phyloP scores from a whole-genome alignment of 495 filamentous ascomycete genomes.

The Hypoxylon trugodes region DNA sequence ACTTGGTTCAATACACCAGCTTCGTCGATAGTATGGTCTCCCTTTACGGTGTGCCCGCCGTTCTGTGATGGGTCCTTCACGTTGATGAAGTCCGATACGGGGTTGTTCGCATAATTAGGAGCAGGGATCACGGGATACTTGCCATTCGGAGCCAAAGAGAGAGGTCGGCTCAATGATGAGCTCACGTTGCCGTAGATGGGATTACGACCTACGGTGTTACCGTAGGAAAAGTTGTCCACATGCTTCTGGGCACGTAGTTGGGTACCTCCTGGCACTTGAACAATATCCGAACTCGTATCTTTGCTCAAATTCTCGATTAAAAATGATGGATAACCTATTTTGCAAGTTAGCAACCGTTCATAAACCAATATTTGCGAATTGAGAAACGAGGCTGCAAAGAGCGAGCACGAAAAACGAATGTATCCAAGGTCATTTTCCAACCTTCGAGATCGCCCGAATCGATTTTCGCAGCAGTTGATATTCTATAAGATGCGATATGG shows the following conservation, averaged over 20 bases:
- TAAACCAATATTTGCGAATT: not conserved
- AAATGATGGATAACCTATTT: conserved; percentile 47
- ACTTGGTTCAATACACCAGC: conserved; percentile 50
- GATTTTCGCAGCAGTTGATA: no score
- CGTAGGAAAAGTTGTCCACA: conserved; percentile 49
- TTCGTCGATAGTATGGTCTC: conserved; percentile 52
- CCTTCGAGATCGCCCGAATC: not conserved
- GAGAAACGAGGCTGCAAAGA: not conserved
- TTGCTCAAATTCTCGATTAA: conserved; percentile 55
- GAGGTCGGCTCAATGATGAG: conserved; percentile 40
- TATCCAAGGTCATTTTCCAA: no score
- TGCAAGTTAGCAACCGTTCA: not conserved
- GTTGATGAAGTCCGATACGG: conserved; percentile 52
- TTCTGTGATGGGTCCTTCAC: conserved; percentile 54
- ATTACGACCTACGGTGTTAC: conserved; percentile 67
- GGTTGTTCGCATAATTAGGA: conserved; percentile 49
- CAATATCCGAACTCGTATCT: conserved; percentile 45
- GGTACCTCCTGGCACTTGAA: conserved; percentile 40
- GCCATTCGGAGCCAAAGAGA: conserved; percentile 44
- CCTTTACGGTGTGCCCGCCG: conserved; percentile 47
- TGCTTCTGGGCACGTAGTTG: conserved; percentile 35
- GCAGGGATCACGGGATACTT: conserved; percentile 46
- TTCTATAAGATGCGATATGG: not conserved
- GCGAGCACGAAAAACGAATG: not conserved
- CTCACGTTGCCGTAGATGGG: conserved; percentile 65